Conservation (phyloP, 305 asterid species). For the Solanum chacoense region DNA sequence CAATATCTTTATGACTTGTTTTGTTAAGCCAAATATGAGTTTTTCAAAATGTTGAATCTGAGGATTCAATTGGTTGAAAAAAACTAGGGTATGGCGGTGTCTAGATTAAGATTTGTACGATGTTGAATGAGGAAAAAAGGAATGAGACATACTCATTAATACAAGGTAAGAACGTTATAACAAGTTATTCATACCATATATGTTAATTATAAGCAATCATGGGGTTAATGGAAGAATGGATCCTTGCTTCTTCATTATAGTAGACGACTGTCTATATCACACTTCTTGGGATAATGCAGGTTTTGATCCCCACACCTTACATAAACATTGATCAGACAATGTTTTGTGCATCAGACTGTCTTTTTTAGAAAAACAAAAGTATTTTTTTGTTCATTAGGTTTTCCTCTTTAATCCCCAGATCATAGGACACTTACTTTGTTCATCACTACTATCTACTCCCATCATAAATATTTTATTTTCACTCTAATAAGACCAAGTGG, state of each 20-base stretch:
- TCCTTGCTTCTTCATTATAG: not conserved
- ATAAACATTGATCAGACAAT: not conserved
- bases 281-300: not conserved
- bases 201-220: not conserved
- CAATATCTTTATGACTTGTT: not conserved
- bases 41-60: not conserved
- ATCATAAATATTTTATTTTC: not conserved
- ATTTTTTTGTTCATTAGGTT: not conserved
- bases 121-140: not conserved
- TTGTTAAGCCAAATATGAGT: not conserved
- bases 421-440: conserved; percentile 18
- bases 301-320: not conserved
- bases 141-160: not conserved
- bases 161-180: not conserved
- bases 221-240: not conserved
- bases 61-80: not conserved
- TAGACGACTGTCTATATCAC: not conserved
- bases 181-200: not conserved
- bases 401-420: conserved; percentile 21
- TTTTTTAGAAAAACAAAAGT: too few relatives aligned
- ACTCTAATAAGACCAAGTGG: not conserved
- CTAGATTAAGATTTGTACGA: not conserved
- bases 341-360: not conserved
- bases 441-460: not conserved
- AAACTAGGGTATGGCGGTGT: not conserved